These are phyloP conservation scores for Penicillium sp. DNA, from an alignment of 2,329 filamentous ascomycete genomes.

Conservation along the genomic window DNA sequence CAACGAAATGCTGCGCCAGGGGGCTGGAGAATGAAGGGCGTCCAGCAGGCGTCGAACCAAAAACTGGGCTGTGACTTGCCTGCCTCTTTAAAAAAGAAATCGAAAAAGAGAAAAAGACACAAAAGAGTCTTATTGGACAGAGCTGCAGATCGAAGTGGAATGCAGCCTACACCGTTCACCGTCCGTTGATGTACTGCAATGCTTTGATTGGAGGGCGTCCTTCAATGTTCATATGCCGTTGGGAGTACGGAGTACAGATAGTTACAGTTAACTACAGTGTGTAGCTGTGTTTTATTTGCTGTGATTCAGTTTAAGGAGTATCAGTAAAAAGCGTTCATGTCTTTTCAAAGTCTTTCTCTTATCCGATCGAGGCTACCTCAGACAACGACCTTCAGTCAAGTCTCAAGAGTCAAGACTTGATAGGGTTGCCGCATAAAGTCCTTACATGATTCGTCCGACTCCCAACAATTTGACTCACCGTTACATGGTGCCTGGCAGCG, in stretches of 20 bases:
- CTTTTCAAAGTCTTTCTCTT: not conserved
- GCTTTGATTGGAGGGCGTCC: not conserved
- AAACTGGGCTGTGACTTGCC: not conserved
- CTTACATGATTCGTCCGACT: too few species aligned
- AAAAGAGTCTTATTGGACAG: not conserved
- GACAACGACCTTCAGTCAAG: too few species aligned
- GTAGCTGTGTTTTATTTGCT: not conserved
- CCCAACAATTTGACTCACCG: not conserved
- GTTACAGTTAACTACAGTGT: not conserved
- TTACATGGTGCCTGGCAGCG: not conserved
- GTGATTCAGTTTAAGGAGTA: not conserved
- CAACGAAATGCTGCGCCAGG: not conserved
- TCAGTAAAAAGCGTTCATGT: not conserved
- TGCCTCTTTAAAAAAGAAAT: not conserved
- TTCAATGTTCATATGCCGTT: not conserved
- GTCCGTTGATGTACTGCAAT: not conserved
- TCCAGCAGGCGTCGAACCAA: not conserved
- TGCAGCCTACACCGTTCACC: slow-evolving; percentile 1
- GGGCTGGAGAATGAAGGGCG: slow-evolving; percentile 4
- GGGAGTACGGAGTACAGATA: too few species aligned
- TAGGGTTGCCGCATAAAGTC: too few species aligned
- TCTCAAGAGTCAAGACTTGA: too few species aligned
- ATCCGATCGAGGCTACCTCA: too few species aligned
- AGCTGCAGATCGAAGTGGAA: slow-evolving; percentile 1
- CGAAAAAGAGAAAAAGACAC: too few species aligned